Evolutionary conservation across 129 eudicot genomes (phyloP), one percentile per base, ranked within the genome.

Genomic region (Tagetes erecta): DNA sequence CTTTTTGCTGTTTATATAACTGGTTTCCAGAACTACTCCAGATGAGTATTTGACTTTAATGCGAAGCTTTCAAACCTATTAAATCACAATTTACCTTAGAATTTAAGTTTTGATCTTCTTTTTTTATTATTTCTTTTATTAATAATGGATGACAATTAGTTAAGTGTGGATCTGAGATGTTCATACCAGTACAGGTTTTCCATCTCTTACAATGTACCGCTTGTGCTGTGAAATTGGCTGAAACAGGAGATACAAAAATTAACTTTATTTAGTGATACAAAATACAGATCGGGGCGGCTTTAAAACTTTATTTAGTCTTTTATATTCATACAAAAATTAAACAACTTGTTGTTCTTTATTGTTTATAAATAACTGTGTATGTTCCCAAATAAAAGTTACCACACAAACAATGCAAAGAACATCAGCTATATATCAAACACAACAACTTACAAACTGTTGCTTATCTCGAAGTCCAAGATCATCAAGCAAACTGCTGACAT

Each of bases 201-300:
- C 99, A 88, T 94, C 77, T 84, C 87, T 94, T 66, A 86, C 97
- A 76, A 94, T 87, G 74, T 94, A 94, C 3, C 99, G 89, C 69
- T 90, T 90, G 83, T 85, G 80, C 83, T 91, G 99, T 55, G 99
- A 85, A 74, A 90, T 77, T 30, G 99, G 99, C 99, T 94, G 93
- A 86, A 83, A 63, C 46, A 82, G 8, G 68, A 74, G 69, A 46
- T 70, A 49, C 27, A 20, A 20, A 20, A 20, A 20, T 20, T 20
- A 20, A 20, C 27, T 20, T 20, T 20, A 20, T 20, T 20, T 20
- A 68, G 20, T 35, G 51, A 57, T 49, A 35, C 49, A 53, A 41
- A n/a, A 40, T 10, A 55, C 58, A 76, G 45, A 70, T 33, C 38
- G 30, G n/a, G 34, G 11, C 41, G 59, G 77, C 68, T 52, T 12